Evolutionary conservation across 1,284 basidiomycete species (phyloP).

Genomic region (Irpex rosettiformis): DNA sequence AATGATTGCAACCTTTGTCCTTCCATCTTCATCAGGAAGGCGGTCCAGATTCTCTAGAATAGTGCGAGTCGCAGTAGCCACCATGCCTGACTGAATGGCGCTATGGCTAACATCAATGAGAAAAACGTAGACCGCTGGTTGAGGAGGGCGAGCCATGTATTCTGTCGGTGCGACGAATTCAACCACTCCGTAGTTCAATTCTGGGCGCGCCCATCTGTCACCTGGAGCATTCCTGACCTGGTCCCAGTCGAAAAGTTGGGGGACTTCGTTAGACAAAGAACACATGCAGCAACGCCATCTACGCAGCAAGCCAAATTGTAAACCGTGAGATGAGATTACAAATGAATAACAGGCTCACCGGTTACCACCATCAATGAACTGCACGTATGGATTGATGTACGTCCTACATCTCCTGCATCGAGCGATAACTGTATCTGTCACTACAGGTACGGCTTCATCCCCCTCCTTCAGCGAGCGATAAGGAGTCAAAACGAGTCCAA

Average conservation of each 20-base stretch:
- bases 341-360: conserved; percentile 45
- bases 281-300: conserved; percentile 99
- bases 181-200: conserved; percentile 91
- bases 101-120: conserved; percentile 94
- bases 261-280: conserved; percentile 97
- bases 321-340: neutral
- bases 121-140: conserved; percentile 96
- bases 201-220: conserved; percentile 91
- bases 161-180: conserved; percentile 98
- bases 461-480: conserved; percentile 81
- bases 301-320: conserved; percentile 8
- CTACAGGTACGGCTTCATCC: conserved; percentile 81
- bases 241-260: conserved; percentile 99
- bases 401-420: conserved; percentile 96
- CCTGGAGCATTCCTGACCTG: conserved; percentile 91
- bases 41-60: conserved; percentile 94
- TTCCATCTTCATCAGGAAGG: conserved; percentile 91
- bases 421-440: conserved; percentile 94
- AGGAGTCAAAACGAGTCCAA: conserved; percentile 89
- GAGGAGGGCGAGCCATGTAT: conserved; percentile 99
- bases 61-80: conserved; percentile 94
- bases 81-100: conserved; percentile 94
- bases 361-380: conserved; percentile 97
- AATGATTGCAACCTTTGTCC: conserved; percentile 92
- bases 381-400: conserved; percentile 99